phyloP scores from a whole-genome alignment of 768 basidiomycete species.

The Hysterangium stoloniferum region DNA sequence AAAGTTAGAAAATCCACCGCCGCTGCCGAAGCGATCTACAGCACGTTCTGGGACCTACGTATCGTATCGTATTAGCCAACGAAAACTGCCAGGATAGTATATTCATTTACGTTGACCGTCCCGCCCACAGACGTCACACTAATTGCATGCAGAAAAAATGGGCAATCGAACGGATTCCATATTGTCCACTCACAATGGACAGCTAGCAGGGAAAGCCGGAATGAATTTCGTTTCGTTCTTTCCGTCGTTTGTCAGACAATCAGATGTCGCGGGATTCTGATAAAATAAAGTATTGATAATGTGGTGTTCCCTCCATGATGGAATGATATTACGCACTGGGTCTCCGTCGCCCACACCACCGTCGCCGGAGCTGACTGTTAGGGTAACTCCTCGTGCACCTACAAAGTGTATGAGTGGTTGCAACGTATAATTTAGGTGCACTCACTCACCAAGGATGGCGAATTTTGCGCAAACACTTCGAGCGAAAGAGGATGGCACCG shows the following conservation, averaged over 20 bases:
- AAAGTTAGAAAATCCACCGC: constrained; percentile 29
- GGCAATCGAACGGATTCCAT: no score
- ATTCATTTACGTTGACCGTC: constrained; percentile 45
- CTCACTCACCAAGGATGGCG: constrained; percentile 50
- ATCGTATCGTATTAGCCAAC: constrained; percentile 71
- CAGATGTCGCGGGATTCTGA: constrained; percentile 39
- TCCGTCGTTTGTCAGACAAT: constrained; percentile 55
- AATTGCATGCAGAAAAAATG: neutral
- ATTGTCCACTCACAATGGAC: constrained; percentile 27
- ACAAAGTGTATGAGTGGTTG: neutral
- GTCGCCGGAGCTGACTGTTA: constrained; percentile 63
- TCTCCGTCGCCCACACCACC: constrained; percentile 60
- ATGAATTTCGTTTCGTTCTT: constrained; percentile 44
- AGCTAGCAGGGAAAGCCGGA: constrained; percentile 50
- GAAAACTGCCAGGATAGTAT: constrained; percentile 52
- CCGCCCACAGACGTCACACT: constrained; percentile 72
- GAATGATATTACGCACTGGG: constrained; percentile 14
- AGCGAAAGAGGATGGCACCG: constrained; percentile 44
- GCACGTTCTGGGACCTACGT: no score
- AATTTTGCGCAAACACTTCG: constrained; percentile 47
- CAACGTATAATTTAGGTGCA: neutral
- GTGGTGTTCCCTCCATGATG: neutral
- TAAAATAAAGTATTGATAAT: neutral
- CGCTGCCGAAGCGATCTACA: no score
- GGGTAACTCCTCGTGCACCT: constrained; percentile 59